Evolutionary conservation across 345 rosid species (phyloP), one percentile per base, ranked within the genome.

Genomic region (Syzygium jambos): DNA sequence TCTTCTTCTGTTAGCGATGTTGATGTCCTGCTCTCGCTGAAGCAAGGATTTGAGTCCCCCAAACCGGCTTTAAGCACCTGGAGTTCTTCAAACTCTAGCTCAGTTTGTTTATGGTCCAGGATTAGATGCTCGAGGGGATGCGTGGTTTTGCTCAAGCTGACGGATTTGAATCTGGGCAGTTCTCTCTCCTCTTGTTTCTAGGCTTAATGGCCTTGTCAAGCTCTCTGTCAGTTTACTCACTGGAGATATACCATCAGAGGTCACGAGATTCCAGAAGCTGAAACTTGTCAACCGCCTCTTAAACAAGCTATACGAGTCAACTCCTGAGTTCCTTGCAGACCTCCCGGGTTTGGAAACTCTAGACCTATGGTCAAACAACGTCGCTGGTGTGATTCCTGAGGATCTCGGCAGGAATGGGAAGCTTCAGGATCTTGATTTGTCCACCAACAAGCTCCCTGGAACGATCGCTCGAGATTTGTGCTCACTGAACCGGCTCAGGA

Each of bases 371-470:
- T 86, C 77, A 85, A 95, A 95, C 91, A 95, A 95, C 88, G 90
- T 95, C 91, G 94, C 96, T 0, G 97, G 97, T 14, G 85, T 87
- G 56, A 94, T 95, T 61, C 97, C 97, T 10, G 85, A 89, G 52
- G 92, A 89, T 68, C 94, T 95, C 29, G 96, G 97, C 73, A 86
- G 78, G 52, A 93, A 92, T 30, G 92, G 95, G 86, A 93, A 87
- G 90, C 92, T 95, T 52, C 90, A 87, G 43, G 86, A 73, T 51
- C 93, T 95, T 27, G 97, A 95, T 87, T 89, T 95, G 84, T 95
- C 97, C n/a, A 90, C 93, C 89, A 94, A 94, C 88, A 95, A 94
- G 93, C 95, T 95, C 54, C 93, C 97, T 1, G 97, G 97, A 59
- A 88, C 83, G 43, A 91, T 95, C 90, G 95, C 97, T 8, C 87